These are phyloP conservation scores for Picochlorum sp. DNA, from an alignment of 139 green algal genomes.

Conservation along the genomic window DNA sequence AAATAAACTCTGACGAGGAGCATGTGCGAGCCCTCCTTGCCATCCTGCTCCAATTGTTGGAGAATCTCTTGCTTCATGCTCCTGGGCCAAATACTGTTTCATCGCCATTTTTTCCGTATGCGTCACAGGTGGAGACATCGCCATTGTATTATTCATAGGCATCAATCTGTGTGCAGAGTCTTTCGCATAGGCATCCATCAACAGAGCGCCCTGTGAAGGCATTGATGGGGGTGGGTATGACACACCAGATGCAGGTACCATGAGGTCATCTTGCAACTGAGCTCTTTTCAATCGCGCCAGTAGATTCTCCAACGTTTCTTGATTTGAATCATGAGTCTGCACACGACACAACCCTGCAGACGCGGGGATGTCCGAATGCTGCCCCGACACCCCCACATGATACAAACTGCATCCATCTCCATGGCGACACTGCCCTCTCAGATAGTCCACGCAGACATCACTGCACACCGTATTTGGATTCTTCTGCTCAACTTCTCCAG, in stretches of 20 bases:
- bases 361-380: not conserved
- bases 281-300: not conserved
- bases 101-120: slow-evolving; percentile 1
- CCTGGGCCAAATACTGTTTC: not conserved
- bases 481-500: not conserved
- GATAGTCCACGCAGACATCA: slow-evolving; percentile 21
- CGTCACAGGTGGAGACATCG: not conserved
- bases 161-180: no score
- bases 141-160: not conserved
- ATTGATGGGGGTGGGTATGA: no score
- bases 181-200: no score
- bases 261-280: not conserved
- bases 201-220: no score
- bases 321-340: not conserved
- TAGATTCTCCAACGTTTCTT: not conserved
- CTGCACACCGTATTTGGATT: not conserved
- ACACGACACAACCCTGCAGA: not conserved
- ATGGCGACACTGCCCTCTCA: slow-evolving; percentile 7
- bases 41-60: slow-evolving; percentile 6
- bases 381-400: not conserved
- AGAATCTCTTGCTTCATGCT: not conserved
- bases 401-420: slow-evolving; percentile 14
- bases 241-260: not conserved
- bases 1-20: no score
- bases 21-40: not conserved